Percentiles rank a stretch among this genome's conserved stretches.
Conservation (phyloP, 352 stramenopile species). For the Salisapilia sapeloensis region DNA sequence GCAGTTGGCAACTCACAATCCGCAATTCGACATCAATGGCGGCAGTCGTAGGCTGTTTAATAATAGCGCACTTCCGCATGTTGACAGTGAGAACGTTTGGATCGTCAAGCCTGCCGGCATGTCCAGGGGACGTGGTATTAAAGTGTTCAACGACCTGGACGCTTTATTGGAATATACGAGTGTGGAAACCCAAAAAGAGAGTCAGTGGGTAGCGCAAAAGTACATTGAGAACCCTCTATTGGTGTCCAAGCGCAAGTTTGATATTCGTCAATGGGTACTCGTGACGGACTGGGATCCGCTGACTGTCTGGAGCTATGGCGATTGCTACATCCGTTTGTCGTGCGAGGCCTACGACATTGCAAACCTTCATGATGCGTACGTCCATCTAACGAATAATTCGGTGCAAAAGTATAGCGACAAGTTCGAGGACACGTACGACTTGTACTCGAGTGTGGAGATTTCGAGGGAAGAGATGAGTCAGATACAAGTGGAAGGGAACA, state of each 20-base stretch:
- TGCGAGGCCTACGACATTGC: slow-evolving; percentile 68
- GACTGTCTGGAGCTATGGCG: slow-evolving; percentile 84
- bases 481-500: slow-evolving; percentile 35
- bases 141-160: slow-evolving; percentile 73
- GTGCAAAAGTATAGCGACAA: slow-evolving; percentile 87
- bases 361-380: slow-evolving; percentile 75
- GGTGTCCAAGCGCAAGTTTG: slow-evolving; percentile 82
- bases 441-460: no score
- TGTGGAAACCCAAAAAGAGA: slow-evolving; percentile 78
- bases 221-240: slow-evolving; percentile 82
- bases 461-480: slow-evolving; percentile 2
- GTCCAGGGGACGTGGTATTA: slow-evolving; percentile 75
- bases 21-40: slow-evolving; percentile 66
- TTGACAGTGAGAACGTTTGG: slow-evolving; percentile 76
- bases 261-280: slow-evolving; percentile 87
- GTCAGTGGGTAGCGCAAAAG: slow-evolving; percentile 77
- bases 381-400: slow-evolving; percentile 90
- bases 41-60: slow-evolving; percentile 10
- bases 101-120: slow-evolving; percentile 87
- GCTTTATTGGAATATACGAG: slow-evolving; percentile 70
- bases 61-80: slow-evolving; percentile 4
- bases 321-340: slow-evolving; percentile 87
- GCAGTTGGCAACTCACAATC: slow-evolving; percentile 20
- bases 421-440: slow-evolving; percentile 65
- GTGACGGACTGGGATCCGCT: slow-evolving; percentile 88